Evolutionary conservation across 768 basidiomycete genomes (phyloP), one percentile per base, ranked within the genome.

Genomic region (Podaxis sp.): DNA sequence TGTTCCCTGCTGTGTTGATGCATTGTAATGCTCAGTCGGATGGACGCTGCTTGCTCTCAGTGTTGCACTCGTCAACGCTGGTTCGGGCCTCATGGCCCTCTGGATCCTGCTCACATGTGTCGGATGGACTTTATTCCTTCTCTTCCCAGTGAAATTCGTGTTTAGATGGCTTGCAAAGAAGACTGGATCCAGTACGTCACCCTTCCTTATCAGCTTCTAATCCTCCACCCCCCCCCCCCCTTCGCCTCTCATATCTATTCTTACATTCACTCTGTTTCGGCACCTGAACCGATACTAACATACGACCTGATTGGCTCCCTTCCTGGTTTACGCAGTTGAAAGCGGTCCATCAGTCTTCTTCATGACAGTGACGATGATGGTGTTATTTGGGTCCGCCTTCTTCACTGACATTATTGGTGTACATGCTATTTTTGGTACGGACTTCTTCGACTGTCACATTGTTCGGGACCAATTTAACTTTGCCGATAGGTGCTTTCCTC

Each of bases 401-500:
- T 89, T 99, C 71, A 97, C 95, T 1, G 95, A 96, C 68, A 80
- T 91, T 59, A 95, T 98, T 67, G 96, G 95, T 22, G 91, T 94
- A 1, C 90, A 94, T 70, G 89, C 94, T 40, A 94, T 96, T 65
- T 96, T 96, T 70, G 95, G 95, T 83, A 60, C 30, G 76, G 63
- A 30, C 2, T 41, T 26, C 40, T 63, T 44, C 52, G 10, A 33
- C n/a, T 26, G 53, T 56, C 56, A 28, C 46, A 13, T n/a, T 13
- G 8, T 8, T 33, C 33, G 33, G 33, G 33, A 10, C 33, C 1
- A 30, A 30, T 33, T 33, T 33, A 33, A 33, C 1, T 33, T 2
- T 33, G 8, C 24, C 59, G 30, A 7, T 62, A 89, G 87, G 88
- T 55, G 93, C 92, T 0, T 96, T 97, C 78, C 71, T 96, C 11